A percentile compares a stretch with the other conserved stretches of the same genome.
phyloP scores from a whole-genome alignment of 345 rosid genomes.

The Brassica juncea region DNA sequence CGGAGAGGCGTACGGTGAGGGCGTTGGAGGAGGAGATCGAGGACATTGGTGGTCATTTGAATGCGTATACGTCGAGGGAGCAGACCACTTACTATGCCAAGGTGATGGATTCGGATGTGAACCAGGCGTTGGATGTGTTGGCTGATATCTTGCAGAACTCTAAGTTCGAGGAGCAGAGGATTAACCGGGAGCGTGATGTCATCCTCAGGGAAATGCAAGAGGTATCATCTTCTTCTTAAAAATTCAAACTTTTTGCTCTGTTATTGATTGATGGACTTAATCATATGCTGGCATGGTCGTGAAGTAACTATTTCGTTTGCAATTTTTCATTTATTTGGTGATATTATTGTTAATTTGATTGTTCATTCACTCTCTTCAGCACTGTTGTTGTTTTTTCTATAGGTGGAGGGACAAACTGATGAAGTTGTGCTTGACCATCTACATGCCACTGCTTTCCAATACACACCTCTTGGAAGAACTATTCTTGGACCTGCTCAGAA shows the following conservation, averaged over 20 bases:
- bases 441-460: conserved; percentile 96
- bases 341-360: neutral
- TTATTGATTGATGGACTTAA: neutral
- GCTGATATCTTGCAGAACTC: conserved; percentile 97
- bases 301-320: neutral
- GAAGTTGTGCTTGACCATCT: conserved; percentile 96
- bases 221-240: conserved; percentile 40
- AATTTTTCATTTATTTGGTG: neutral
- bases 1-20: conserved; percentile 62
- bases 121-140: conserved; percentile 70
- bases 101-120: conserved; percentile 76
- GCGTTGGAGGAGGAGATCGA: conserved; percentile 89
- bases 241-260: neutral
- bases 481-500: conserved; percentile 93
- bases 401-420: conserved; percentile 94
- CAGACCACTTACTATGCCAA: conserved; percentile 95
- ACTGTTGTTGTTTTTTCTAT: neutral
- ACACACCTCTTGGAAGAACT: conserved; percentile 89
- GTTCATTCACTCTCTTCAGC: neutral
- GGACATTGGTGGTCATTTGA: conserved; percentile 94
- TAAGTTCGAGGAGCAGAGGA: conserved; percentile 59
- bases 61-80: conserved; percentile 92
- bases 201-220: conserved; percentile 83
- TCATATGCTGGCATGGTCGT: neutral
- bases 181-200: conserved; percentile 69